Evolutionary conservation across 352 stramenopile species (phyloP), one percentile per base, ranked within the genome.

Genomic region (Globisporangium cederbergense): DNA sequence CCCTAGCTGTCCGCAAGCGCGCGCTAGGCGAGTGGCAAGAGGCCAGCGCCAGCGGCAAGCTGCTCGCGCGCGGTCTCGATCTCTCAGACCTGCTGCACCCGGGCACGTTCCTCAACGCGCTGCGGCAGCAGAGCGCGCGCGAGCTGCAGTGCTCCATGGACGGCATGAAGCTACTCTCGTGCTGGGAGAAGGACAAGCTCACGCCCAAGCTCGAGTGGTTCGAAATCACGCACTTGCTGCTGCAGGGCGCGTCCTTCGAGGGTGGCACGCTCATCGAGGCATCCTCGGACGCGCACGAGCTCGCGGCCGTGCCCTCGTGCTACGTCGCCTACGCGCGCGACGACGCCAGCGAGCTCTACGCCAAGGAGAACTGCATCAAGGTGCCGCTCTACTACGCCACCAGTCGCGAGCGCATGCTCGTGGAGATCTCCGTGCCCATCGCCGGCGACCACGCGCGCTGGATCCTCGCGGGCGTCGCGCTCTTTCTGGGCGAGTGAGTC

Each of bases 41-140:
- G 9, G 77, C 86, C 1, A 77, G 79, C 7, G 58, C 56, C 0
- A 76, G 45, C 11, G 86, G 86, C 8, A 83, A 81, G 47, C 72
- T 98, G 28, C 77, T 98, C 5, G 63, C 80, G 2, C 77, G 75
- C n/a, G 75, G 78, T 0, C 54, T 98, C 13, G 82, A 98, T 38
- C 73, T 98, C 34, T 95, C 86, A 9, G 91, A 98, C 45, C 54
- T 98, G 40, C 88, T 98, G 63, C 86, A 98, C 50, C 94, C 95
- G 2, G 91, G 83, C 18, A 98, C 95, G 18, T 98, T 98, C 78
- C 74, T 98, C 46, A 98, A 98, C 67, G 93, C 95, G 4, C 60
- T 98, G 28, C 75, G 93, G 22, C 95, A 98, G 64, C 91, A 98
- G 64, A 96, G 88, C 32, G 89, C 93, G 20, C 86, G 93, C 3